Evolutionary conservation across 1,139 yeast species (phyloP), one percentile per base, ranked within the genome.

Genomic region (Sugiyamaella novakii): DNA sequence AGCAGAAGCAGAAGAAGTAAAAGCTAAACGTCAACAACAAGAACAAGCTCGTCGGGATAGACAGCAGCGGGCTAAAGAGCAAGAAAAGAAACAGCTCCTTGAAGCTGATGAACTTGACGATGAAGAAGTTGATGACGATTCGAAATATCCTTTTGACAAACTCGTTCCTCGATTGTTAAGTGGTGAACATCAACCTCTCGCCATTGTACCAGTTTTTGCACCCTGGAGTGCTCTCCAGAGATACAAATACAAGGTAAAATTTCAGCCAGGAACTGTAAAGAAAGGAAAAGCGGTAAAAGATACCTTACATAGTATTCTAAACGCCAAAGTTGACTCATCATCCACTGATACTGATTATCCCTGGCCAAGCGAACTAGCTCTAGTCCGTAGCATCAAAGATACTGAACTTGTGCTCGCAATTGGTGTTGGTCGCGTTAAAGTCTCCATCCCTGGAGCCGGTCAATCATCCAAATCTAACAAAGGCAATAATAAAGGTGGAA

Each of bases 251-350:
- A 89, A 88, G 64, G 84, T 87, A 33, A 91, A 92, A 66, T 70
- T 92, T 35, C 88, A 83, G 58, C 94, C 95, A 0, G 99, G 99
- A 0, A 74, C 78, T 37, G 83, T 84, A 22, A 92, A 94, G 66
- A 92, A 91, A 67, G 96, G 97, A 2, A 92, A 92, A 63, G 83
- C 94, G 0, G 74, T 88, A 31, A 77, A 77, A 51, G 96, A 89
- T 53, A 74, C 81, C 1, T 59, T 89, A 47, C 76, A 79, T 54
- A 77, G 77, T 58, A 81, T 89, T 61, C 69, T 75, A 39, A 72
- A 70, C 29, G 73, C 88, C 50, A 80, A 81, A 53, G 62, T 79
- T 19, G 92, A 84, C 57, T 53, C 69, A 2, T 60, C 71, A 8
- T 68, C 69, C 33, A 62, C 67, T 14, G 92, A 85, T 56, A 68